Evolutionary conservation across 2,329 filamentous ascomycete species (phyloP).

Genomic region (Fusarium neocosmosporiellum): DNA sequence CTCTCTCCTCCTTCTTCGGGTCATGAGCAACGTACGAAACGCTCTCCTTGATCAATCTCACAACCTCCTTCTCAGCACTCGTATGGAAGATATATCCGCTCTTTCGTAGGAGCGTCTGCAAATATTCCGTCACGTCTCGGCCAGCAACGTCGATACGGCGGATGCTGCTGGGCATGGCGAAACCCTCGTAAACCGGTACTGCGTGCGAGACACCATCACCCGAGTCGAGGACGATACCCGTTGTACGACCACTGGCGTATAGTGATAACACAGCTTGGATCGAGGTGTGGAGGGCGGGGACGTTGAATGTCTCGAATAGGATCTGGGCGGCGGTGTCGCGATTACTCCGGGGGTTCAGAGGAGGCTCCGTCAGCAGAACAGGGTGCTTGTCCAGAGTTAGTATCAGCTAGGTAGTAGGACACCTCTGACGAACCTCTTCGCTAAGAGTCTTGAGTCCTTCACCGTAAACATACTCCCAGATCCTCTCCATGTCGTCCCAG

Average conservation of each 20-base stretch:
- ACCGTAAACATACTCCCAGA: conserved; percentile 98
- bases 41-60: conserved; percentile 95
- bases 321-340: conserved; percentile 97
- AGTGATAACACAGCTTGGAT: conserved; percentile 97
- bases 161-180: conserved; percentile 96
- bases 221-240: conserved; percentile 93
- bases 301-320: conserved; percentile 98
- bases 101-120: conserved; percentile 92
- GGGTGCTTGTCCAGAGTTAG: conserved; percentile 73
- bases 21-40: conserved; percentile 91
- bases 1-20: conserved; percentile 94
- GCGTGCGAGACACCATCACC: conserved; percentile 98
- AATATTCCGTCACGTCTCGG: conserved; percentile 93
- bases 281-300: conserved; percentile 94
- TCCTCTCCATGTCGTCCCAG: conserved; percentile 99
- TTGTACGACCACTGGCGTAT: conserved; percentile 95
- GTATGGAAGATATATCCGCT: conserved; percentile 96
- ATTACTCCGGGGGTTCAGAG: conserved; percentile 93
- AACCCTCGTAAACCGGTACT: conserved; percentile 97
- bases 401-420: conserved; percentile 1
- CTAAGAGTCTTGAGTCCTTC: conserved; percentile 96
- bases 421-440: conserved; percentile 77
- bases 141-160: conserved; percentile 96
- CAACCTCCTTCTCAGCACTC: conserved; percentile 99
- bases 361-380: conserved; percentile 94